phyloP scores from a whole-genome alignment of 257 asterid genomes.

The Thymus mandschuricus region DNA sequence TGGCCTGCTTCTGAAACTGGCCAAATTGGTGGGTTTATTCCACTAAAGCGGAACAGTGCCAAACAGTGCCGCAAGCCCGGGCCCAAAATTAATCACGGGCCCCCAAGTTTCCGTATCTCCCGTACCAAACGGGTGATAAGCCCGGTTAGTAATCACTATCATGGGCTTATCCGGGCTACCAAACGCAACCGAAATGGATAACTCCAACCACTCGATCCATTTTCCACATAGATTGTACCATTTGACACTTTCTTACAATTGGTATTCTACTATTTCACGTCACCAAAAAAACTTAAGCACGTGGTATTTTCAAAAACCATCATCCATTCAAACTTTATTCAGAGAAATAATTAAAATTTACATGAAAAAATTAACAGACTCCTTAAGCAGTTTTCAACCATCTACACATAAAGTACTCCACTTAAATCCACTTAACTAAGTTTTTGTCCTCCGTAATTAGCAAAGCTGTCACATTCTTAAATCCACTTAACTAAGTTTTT shows the following conservation, averaged over 20 bases:
- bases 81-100: too few relatives aligned
- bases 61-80: too few relatives aligned
- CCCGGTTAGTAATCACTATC: too few relatives aligned
- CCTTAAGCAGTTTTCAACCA: conserved; percentile 11
- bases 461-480: conserved; percentile 28
- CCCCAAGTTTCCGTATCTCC: too few relatives aligned
- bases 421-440: conserved; percentile 25
- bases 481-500: conserved; percentile 28
- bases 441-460: conserved; percentile 29
- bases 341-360: background rate
- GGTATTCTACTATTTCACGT: conserved; percentile 24
- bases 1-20: too few relatives aligned
- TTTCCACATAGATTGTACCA: conserved; percentile 32
- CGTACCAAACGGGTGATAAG: too few relatives aligned
- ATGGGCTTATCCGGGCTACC: too few relatives aligned
- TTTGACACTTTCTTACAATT: conserved; percentile 27
- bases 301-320: conserved; percentile 26
- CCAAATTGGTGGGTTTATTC: too few relatives aligned
- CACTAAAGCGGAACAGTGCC: too few relatives aligned
- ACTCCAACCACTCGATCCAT: conserved; percentile 35
- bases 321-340: conserved; percentile 1
- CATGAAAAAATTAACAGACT: too few relatives aligned
- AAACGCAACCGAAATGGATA: background rate
- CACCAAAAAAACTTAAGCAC: conserved; percentile 23
- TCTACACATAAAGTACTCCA: background rate